Evolutionary conservation across 768 basidiomycete genomes (phyloP).

Genomic region (Russula olivacea): DNA sequence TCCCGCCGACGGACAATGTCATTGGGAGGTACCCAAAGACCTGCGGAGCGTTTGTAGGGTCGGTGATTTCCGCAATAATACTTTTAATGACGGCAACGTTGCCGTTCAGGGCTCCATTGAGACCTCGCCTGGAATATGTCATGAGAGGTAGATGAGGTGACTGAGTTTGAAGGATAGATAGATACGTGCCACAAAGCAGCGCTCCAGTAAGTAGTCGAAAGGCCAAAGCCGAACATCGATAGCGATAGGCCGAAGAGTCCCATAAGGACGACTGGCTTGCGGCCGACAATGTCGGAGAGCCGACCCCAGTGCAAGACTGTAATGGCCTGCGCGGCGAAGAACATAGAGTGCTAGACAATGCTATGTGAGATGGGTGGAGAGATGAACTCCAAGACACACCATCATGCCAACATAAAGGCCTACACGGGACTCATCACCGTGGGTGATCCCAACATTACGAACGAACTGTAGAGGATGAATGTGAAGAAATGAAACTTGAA

Average conservation of each 20-base stretch:
- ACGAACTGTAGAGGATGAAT: constrained; percentile 38
- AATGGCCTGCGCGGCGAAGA: constrained; percentile 68
- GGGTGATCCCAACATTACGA: constrained; percentile 61
- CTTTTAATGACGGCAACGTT: constrained; percentile 70
- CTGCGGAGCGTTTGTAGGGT: constrained; percentile 59
- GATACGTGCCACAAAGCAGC: constrained; percentile 42
- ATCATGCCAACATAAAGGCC: constrained; percentile 74
- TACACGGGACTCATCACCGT: constrained; percentile 63
- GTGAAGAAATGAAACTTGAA: neutral
- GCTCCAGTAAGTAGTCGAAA: constrained; percentile 64
- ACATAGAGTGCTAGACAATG: constrained; percentile 58
- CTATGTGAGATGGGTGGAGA: constrained; percentile 12
- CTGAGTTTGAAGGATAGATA: neutral
- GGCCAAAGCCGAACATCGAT: constrained; percentile 71
- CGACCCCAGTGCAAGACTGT: constrained; percentile 74
- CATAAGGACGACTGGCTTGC: constrained; percentile 65
- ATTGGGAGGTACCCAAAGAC: constrained; percentile 65
- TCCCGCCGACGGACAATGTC: constrained; percentile 41
- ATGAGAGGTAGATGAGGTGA: neutral
- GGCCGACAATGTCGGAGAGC: constrained; percentile 62
- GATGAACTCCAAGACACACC: constrained; percentile 36
- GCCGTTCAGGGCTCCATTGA: constrained; percentile 68
- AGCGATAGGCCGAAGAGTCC: constrained; percentile 58
- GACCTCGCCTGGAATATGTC: constrained; percentile 44
- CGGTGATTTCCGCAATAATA: constrained; percentile 69